phyloP scores from a whole-genome alignment of 1,284 basidiomycete genomes.

The Leccinum griseonigrum region DNA sequence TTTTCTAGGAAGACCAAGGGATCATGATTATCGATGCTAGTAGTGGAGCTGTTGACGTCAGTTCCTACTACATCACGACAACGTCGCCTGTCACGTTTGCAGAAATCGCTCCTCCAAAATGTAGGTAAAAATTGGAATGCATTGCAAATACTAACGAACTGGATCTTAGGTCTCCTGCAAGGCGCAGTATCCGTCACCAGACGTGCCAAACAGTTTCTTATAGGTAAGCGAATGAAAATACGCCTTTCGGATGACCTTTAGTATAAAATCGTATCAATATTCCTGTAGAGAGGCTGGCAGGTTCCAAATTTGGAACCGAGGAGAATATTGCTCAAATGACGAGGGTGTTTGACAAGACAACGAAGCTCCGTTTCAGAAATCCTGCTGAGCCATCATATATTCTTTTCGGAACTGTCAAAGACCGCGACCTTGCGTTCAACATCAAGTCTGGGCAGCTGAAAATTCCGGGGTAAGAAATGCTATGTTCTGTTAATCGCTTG shows the following conservation, averaged over 20 bases:
- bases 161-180: constrained; percentile 31
- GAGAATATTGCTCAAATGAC: constrained; percentile 38
- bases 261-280: background rate
- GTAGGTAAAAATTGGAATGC: constrained; percentile 17
- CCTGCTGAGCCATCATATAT: constrained; percentile 37
- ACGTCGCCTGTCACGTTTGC: constrained; percentile 22
- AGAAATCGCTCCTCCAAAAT: constrained; percentile 35
- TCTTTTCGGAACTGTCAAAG: constrained; percentile 39
- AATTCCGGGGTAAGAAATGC: constrained; percentile 34
- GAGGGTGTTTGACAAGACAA: constrained; percentile 38
- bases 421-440: constrained; percentile 35
- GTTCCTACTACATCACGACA: constrained; percentile 32
- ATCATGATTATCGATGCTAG: constrained; percentile 51
- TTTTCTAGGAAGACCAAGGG: constrained; percentile 33
- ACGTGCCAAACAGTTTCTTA: constrained; percentile 33
- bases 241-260: background rate
- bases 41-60: constrained; percentile 47
- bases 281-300: constrained; percentile 32
- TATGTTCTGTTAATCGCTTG: background rate
- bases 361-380: constrained; percentile 42
- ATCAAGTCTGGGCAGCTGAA: constrained; percentile 43
- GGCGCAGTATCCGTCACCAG: constrained; percentile 36
- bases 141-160: constrained; percentile 5
- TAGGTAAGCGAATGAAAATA: constrained; percentile 18
- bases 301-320: constrained; percentile 35